Base-by-base conservation (phyloP, 1,139 yeast genomes). In the Hyphopichia buzzinii region DNA sequence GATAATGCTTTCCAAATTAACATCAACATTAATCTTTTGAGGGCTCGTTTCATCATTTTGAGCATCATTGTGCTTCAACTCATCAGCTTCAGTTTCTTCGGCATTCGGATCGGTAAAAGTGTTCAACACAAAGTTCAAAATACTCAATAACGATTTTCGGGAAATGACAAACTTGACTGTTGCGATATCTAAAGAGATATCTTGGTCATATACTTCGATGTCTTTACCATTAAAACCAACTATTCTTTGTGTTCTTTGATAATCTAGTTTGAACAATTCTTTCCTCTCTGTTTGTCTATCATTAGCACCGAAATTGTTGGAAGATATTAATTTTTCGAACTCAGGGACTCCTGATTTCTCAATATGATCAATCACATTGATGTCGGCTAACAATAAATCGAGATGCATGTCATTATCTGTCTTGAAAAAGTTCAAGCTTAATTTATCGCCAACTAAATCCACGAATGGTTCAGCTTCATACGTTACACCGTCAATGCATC, bases 21-120 rank as follows among this genome's bases (percentile, higher is more conserved):
- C 71, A 30, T 74, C 71, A 29, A 90, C 82, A 38, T 81, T 79
- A 30, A 88, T 83, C 48, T 79, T 83, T 43, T 84, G 87, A 0
- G 94, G 92, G 0, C 87, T 72, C 12, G 72, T 67, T 8, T 72
- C 77, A 17, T 64, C 71, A 40, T 73, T 75, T n/a, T 63, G 58
- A 24, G 74, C 73, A 44, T 75, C 74, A 48, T 81, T 81, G 46
- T 84, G 88, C 38, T 81, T 78, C 40, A 84, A 64, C 24, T 70
- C 79, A 59, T 81, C 88, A 0, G 87, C 81, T 1, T 87, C 84
- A 1, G 79, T 64, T 21, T 77, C 81, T 12, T 75, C 78, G 0
- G 90, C 87, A 44, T 79, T 71, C 0, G 89, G 90, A 57, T 82
- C 85, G 0, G 96, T 84, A 54, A 92, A 92, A 0, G 97, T 92